Conservation (phyloP, 176 grass and related monocot species). For the Oryza rufipogon region DNA sequence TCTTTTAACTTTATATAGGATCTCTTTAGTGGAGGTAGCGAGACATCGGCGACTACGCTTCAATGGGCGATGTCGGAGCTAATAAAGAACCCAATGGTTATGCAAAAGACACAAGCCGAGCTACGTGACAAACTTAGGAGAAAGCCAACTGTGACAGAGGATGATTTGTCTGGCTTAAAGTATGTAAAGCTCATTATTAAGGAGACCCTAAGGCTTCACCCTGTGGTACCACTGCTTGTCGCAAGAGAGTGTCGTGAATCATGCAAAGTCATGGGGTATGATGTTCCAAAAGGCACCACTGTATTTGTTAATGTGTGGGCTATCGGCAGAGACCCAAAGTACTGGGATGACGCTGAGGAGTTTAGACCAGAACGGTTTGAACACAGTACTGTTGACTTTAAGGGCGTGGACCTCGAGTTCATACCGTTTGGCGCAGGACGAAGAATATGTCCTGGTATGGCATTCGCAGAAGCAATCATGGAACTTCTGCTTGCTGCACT, state of each 20-base stretch:
- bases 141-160: neutral
- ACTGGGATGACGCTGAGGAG: neutral
- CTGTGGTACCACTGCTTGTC: neutral
- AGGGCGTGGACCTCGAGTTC: neutral
- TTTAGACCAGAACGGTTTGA: constrained; percentile 19
- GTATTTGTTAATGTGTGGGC: too few relatives aligned
- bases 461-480: neutral
- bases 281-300: too few relatives aligned
- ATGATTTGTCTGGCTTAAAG: neutral
- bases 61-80: constrained; percentile 35
- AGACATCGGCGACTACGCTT: neutral
- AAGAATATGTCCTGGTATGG: neutral
- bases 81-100: neutral
- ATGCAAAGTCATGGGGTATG: neutral
- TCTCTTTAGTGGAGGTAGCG: neutral
- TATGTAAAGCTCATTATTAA: constrained; percentile 9
- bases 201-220: constrained; percentile 29
- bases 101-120: neutral
- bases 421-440: neutral
- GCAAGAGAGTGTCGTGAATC: neutral
- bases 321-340: neutral
- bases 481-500: neutral
- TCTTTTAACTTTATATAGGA: neutral
- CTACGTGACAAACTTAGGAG: neutral
- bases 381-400: neutral